phyloP scores from a whole-genome alignment of 1,284 basidiomycete species.

The Papiliotrema laurentii region DNA sequence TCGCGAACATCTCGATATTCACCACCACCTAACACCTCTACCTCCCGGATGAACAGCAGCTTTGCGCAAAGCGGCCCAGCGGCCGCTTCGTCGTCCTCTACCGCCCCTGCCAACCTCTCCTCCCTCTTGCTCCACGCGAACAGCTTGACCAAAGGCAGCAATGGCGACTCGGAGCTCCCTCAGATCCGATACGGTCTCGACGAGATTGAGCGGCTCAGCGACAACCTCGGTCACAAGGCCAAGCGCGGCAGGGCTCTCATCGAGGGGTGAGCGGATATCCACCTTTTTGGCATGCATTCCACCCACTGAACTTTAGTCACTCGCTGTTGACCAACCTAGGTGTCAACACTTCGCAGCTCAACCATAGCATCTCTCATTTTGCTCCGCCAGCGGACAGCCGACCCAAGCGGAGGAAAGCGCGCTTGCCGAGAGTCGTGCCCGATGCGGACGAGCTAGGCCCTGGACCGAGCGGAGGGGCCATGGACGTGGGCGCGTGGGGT shows the following conservation, averaged over 20 bases:
- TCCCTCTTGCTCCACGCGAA: conserved; percentile 41
- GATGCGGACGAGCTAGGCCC: conserved; percentile 28
- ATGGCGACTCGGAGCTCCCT: conserved; percentile 38
- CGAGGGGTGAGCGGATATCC: conserved; percentile 37
- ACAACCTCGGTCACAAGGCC: conserved; percentile 30
- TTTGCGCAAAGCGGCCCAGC: too few species aligned
- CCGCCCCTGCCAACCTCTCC: conserved; percentile 21
- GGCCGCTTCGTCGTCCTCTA: too few species aligned
- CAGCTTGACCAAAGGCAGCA: conserved; percentile 32
- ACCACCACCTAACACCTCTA: too few species aligned
- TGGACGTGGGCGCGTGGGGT: conserved; percentile 40
- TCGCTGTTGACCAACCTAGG: conserved; percentile 43
- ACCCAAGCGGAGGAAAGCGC: conserved; percentile 14
- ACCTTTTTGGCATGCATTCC: background rate
- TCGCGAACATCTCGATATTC: too few species aligned
- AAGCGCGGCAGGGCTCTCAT: conserved; percentile 26
- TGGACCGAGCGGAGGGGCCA: conserved; percentile 28
- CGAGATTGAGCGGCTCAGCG: conserved; percentile 45
- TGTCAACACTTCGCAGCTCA: conserved; percentile 41
- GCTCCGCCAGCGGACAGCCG: conserved; percentile 7
- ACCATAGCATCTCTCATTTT: conserved; percentile 39
- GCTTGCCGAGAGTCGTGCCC: conserved; percentile 2
- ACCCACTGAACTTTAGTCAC: conserved; percentile 14
- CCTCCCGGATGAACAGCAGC: too few species aligned
- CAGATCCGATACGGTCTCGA: conserved; percentile 43